Percentiles rank a stretch among this genome's conserved stretches.
phyloP scores from a whole-genome alignment of 768 basidiomycete species.

The Boletus subcaerulescens region DNA sequence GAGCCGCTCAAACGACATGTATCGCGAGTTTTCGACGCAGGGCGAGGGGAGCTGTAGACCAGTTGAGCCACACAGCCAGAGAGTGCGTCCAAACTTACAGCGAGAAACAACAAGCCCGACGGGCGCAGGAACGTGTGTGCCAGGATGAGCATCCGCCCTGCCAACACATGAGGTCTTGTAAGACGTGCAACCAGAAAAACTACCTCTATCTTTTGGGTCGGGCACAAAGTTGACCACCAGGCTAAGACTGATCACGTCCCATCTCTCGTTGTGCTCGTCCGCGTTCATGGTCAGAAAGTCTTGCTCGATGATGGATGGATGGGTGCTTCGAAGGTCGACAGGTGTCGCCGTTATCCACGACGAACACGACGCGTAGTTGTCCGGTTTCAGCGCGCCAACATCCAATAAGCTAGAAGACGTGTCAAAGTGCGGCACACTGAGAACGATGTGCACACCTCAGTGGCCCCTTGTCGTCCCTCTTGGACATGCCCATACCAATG shows the following conservation, averaged over 20 bases:
- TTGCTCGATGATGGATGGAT: slow-evolving; percentile 79
- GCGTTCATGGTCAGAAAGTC: slow-evolving; percentile 73
- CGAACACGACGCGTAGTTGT: slow-evolving; percentile 67
- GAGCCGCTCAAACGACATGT: slow-evolving; percentile 62
- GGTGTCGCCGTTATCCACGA: slow-evolving; percentile 73
- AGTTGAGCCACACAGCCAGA: slow-evolving; percentile 8
- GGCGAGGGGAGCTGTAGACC: slow-evolving; percentile 72
- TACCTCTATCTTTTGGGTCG: slow-evolving; percentile 71
- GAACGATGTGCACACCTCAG: slow-evolving; percentile 32
- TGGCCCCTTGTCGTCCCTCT: slow-evolving; percentile 23
- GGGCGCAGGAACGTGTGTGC: slow-evolving; percentile 54
- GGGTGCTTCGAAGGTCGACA: slow-evolving; percentile 82
- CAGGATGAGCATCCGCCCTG: slow-evolving; percentile 70
- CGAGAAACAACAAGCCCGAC: slow-evolving; percentile 66
- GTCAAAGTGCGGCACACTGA: not conserved
- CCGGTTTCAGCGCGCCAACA: slow-evolving; percentile 82
- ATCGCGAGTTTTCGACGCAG: slow-evolving; percentile 84
- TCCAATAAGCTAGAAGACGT: slow-evolving; percentile 64
- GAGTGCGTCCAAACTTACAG: slow-evolving; percentile 42
- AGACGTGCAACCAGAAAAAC: not conserved
- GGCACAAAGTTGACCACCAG: slow-evolving; percentile 90
- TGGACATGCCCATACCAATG: slow-evolving; percentile 43
- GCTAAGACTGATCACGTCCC: slow-evolving; percentile 83
- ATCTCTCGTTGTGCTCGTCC: slow-evolving; percentile 48
- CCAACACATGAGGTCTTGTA: not conserved